Percentiles rank a stretch among this genome's conserved stretches.
phyloP scores from a whole-genome alignment of 2,329 filamentous ascomycete species.

The Amylocarpus encephaloides region DNA sequence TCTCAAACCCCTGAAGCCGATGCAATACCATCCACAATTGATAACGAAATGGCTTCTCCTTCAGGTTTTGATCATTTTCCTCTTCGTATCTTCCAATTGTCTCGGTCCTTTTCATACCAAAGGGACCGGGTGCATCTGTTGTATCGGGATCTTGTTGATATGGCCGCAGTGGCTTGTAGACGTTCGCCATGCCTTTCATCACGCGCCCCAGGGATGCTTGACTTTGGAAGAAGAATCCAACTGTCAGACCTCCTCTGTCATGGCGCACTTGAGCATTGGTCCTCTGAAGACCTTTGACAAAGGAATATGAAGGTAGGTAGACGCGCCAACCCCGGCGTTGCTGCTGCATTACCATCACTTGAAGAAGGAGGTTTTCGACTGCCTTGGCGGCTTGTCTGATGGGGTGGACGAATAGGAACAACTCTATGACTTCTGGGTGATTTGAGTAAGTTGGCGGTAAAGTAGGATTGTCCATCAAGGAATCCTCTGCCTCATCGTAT shows the following conservation, averaged over 20 bases:
- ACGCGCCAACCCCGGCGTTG: constrained; percentile 36
- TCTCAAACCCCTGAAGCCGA: constrained; percentile 51
- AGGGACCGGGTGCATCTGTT: constrained; percentile 14
- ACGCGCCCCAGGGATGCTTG: constrained; percentile 27
- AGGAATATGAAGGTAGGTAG: constrained; percentile 47
- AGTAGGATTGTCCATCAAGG: constrained; percentile 39
- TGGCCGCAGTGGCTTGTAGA: constrained; percentile 29
- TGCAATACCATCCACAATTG: constrained; percentile 45
- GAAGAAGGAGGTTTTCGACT: constrained; percentile 41
- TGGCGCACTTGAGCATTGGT: constrained; percentile 52
- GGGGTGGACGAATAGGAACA: constrained; percentile 50
- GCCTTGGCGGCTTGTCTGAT: constrained; percentile 45
- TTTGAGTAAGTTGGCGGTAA: constrained; percentile 41
- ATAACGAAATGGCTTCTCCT: constrained; percentile 38
- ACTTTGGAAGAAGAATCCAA: constrained; percentile 39
- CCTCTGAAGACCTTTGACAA: constrained; percentile 46
- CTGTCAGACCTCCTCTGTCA: constrained; percentile 52
- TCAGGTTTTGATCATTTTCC: constrained; percentile 33
- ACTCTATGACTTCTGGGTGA: constrained; percentile 44
- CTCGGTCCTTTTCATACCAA: constrained; percentile 11
- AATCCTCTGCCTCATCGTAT: constrained; percentile 43
- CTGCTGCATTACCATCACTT: constrained; percentile 43
- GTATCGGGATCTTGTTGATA: constrained; percentile 11
- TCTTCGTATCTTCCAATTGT: constrained; percentile 31
- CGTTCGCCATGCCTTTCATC: constrained; percentile 32